Evolutionary conservation across 2,329 filamentous ascomycete genomes (phyloP).

Genomic region (Exophiala viscosa): DNA sequence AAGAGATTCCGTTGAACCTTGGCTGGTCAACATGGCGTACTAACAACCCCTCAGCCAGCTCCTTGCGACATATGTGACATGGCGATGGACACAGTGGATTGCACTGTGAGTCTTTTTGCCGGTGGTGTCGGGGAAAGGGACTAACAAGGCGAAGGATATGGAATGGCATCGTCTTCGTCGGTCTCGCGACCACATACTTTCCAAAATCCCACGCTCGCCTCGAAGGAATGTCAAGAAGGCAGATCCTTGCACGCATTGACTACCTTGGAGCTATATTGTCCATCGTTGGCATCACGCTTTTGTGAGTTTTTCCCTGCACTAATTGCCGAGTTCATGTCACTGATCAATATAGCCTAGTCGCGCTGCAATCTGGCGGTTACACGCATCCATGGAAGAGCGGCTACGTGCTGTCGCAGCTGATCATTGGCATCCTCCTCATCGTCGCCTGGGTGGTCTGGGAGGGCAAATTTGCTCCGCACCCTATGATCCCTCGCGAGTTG

Average conservation of each 20-base stretch:
- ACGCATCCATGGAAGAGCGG: conserved; percentile 15
- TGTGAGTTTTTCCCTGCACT: too few relatives aligned
- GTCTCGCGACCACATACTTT: conserved; percentile 9
- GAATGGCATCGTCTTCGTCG: conserved; percentile 7
- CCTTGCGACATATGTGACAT: conserved; percentile 40
- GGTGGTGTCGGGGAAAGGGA: too few relatives aligned
- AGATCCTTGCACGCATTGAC: conserved; percentile 12
- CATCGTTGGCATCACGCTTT: conserved; percentile 10
- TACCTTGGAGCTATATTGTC: conserved; percentile 13
- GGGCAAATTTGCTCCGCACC: conserved; percentile 7
- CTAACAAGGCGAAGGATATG: conserved; percentile 5
- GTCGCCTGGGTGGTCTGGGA: conserved; percentile 13
- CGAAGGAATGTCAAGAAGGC: neutral
- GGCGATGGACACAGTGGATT: conserved; percentile 26
- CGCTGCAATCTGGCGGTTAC: conserved; percentile 16
- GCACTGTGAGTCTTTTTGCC: conserved; percentile 5
- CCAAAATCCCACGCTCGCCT: conserved; percentile 1
- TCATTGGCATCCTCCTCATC: conserved; percentile 9
- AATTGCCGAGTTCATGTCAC: too few relatives aligned
- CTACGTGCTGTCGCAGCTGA: conserved; percentile 8
- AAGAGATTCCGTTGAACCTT: neutral
- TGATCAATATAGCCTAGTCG: conserved; percentile 18
- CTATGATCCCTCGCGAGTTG: conserved; percentile 14
- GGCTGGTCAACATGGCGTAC: neutral
- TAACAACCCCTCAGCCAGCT: conserved; percentile 42